These are phyloP conservation scores for Funneliformis caledonium DNA, from an alignment of 371 early-diverging fungal genomes.

Conservation along the genomic window DNA sequence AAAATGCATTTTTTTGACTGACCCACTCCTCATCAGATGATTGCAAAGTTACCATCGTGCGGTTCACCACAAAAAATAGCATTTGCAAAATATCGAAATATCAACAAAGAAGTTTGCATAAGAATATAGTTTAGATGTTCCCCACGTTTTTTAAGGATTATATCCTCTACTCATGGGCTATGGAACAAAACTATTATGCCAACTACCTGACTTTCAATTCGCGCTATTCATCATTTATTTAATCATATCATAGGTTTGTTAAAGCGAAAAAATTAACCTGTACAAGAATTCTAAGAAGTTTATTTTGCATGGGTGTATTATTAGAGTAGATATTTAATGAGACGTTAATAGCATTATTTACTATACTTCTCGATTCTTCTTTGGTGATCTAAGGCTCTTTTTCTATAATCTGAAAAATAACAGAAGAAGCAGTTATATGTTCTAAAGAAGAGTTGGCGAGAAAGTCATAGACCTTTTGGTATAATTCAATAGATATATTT, in stretches of 20 bases:
- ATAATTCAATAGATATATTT: constrained; percentile 15
- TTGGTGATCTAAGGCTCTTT: constrained; percentile 21
- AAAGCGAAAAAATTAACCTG: constrained; percentile 18
- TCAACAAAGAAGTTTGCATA: constrained; percentile 17
- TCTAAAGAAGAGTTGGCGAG: constrained; percentile 19
- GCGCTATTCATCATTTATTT: constrained; percentile 22
- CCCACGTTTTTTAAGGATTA: background rate
- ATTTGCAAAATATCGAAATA: constrained; percentile 4
- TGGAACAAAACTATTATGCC: constrained; percentile 7
- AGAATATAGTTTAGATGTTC: background rate
- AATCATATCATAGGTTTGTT: background rate
- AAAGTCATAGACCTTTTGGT: constrained; percentile 23
- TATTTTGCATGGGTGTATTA: background rate
- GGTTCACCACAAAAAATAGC: background rate
- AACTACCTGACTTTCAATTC: constrained; percentile 1
- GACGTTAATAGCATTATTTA: constrained; percentile 13
- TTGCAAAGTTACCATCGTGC: constrained; percentile 2
- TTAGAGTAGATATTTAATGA: background rate
- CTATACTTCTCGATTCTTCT: constrained; percentile 10
- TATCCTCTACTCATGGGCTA: constrained; percentile 7
- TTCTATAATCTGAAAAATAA: constrained; percentile 28
- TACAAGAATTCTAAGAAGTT: background rate
- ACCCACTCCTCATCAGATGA: background rate
- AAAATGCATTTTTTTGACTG: background rate
- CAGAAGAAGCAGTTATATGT: constrained; percentile 10